Evolutionary conservation across 208 protist species (phyloP).

Genomic region (Leishmania major): DNA sequence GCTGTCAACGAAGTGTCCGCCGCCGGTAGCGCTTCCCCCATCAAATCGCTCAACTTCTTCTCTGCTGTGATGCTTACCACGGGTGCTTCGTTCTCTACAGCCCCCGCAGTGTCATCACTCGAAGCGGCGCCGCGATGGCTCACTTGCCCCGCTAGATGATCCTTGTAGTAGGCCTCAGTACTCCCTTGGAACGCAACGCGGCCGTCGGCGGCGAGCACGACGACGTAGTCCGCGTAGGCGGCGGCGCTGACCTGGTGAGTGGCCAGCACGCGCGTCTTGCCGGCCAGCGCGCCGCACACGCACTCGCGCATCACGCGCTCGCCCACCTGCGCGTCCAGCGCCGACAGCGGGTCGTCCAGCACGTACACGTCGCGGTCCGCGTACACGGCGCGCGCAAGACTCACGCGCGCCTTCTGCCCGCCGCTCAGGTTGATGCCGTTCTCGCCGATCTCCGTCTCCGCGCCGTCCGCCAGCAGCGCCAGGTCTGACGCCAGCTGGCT

Average conservation of each 20-base stretch:
- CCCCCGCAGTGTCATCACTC: no score
- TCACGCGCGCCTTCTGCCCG: slow-evolving; percentile 81
- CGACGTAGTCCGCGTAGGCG: slow-evolving; percentile 77
- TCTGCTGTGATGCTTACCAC: no score
- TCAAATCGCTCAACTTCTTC: background rate
- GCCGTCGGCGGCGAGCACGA: slow-evolving; percentile 65
- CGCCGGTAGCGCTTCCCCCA: background rate
- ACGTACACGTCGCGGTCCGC: slow-evolving; percentile 79
- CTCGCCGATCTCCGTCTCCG: slow-evolving; percentile 88
- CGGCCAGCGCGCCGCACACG: slow-evolving; percentile 57
- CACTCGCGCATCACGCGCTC: slow-evolving; percentile 56
- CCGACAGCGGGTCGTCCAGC: slow-evolving; percentile 92
- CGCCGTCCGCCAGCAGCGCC: slow-evolving; percentile 68
- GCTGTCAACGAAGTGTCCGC: background rate
- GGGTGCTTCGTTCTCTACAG: background rate
- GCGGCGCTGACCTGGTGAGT: slow-evolving; percentile 94
- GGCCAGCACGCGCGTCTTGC: slow-evolving; percentile 90
- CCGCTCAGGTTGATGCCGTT: slow-evolving; percentile 83
- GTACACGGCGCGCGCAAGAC: slow-evolving; percentile 84
- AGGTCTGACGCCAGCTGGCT: slow-evolving; percentile 88
- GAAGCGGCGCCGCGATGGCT: background rate
- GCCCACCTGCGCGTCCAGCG: slow-evolving; percentile 91
- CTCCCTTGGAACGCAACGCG: slow-evolving; percentile 45
- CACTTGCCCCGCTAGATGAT: background rate
- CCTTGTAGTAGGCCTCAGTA: slow-evolving; percentile 12